Evolutionary conservation across 2,329 filamentous ascomycete species (phyloP), one percentile per base, ranked within the genome.

Genomic region (Cladosporium sp.): DNA sequence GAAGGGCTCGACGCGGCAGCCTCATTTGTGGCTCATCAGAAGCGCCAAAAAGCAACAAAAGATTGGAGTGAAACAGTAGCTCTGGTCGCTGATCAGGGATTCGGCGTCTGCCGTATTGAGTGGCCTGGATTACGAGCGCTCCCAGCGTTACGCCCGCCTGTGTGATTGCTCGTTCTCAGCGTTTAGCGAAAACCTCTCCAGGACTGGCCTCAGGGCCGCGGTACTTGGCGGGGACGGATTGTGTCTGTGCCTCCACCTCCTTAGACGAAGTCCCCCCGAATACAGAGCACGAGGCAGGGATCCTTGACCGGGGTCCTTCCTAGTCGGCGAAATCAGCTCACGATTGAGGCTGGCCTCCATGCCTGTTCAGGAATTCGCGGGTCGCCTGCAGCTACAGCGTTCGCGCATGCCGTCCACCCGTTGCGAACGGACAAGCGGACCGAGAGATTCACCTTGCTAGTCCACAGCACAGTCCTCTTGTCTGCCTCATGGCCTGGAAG

Each of bases 351-450:
- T 42, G n/a, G 31, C 40, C 40, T 10, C 43, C 33, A 40, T 43
- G 28, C 48, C 40, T 28, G 11, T 35, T 50, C 14, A n/a, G 48
- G 48, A 50, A 10, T 16, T 28, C 34, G 31, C 38, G 48, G 48
- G 16, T 43, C 41, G 48, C 22, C 18, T 50, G 48, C 48, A 50
- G 48, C 48, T 37, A 43, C 35, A 50, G 48, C 43, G 11, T 13
- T 43, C 31, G 16, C 16, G 22, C 28, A 33, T 22, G 41, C 32
- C 33, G 18, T 32, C 40, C 22, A 43, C 37, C 40, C 31, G 37
- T 31, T 18, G 40, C 9, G 37, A 40, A 37, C 48, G 48, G 48
- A 43, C 48, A 34, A n/a, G 43, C 32, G 41, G 33, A 16, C 40
- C 48, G 38, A 19, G 33, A n/a, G 33, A 32, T 33, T 33, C 33